Conservation (phyloP, 1,284 basidiomycete genomes). For the Tilletia caries region DNA sequence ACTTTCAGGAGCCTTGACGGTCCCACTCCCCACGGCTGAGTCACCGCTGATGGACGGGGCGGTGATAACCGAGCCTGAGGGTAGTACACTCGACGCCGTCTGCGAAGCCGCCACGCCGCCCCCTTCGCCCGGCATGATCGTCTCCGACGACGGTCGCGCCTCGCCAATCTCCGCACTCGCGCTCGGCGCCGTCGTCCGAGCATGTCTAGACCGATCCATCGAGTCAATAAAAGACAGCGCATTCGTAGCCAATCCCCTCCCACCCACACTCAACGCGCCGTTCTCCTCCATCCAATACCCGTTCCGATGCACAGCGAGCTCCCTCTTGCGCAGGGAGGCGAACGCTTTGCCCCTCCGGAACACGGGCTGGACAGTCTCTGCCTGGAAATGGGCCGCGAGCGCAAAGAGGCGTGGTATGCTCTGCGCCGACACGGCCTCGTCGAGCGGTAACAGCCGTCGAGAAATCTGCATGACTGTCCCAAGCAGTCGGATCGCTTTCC, state of each 20-base stretch:
- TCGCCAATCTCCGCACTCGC: not conserved
- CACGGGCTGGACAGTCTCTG: no score
- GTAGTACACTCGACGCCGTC: no score
- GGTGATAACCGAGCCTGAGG: no score
- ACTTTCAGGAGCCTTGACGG: no score
- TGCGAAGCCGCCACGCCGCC: not conserved
- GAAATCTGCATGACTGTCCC: constrained; percentile 84
- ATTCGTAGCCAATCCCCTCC: constrained; percentile 74
- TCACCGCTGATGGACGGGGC: no score
- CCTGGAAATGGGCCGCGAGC: constrained; percentile 59
- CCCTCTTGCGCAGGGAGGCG: no score
- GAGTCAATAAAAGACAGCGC: constrained; percentile 85
- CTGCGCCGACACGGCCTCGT: constrained; percentile 75
- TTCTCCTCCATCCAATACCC: no score
- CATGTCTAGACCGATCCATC: constrained; percentile 68
- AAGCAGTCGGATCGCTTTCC: constrained; percentile 77
- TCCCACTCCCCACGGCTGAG: no score
- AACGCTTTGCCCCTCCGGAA: not conserved
- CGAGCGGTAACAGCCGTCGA: constrained; percentile 80
- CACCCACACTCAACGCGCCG: constrained; percentile 42
- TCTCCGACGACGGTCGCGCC: constrained; percentile 11
- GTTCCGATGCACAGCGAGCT: no score
- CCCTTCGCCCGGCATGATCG: constrained; percentile 19
- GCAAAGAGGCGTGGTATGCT: constrained; percentile 80
- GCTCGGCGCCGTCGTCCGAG: no score